Base-by-base conservation (phyloP, 345 rosid species). In the Salix koriyanagi region DNA sequence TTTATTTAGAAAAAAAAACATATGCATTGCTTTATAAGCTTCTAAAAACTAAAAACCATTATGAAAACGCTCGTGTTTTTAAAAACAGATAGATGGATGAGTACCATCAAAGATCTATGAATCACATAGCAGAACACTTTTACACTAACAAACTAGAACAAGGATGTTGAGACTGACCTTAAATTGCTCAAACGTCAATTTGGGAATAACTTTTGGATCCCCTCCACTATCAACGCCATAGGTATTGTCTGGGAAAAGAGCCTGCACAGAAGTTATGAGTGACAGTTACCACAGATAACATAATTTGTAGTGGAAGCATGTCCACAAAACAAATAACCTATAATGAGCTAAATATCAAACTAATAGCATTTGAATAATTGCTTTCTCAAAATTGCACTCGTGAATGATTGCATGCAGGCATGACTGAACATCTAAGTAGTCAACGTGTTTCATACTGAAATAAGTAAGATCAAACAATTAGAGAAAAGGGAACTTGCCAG, bases 171-270 rank as follows among this genome's bases (percentile, higher is more conserved):
- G 69, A 56, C 76, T 66, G 36, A 91, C 98, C 97, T 91, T 84
- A 81, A 95, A 95, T 82, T 95, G 92, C 85, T 89, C 96, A 79
- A 89, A 93, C 69, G 97, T 90, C 86, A 95, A 87, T 77, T 88
- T 84, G 44, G 99, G 96, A 77, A 95, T 95, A 75, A 76, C 93
- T 87, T 83, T 89, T 54, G 99, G 99, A 85, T 95, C 97, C 54
- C 97, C 99, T 76, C 99, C 97, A 79, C 99, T 95, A 81, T 95
- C 99, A 78, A 95, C 99, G 77, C 99, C 97, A 70, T 95, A 95
- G 48, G 97, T 85, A 84, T 95, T 95, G 84, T 89, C 88, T 21
- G 99, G 99, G 84, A 88, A 93, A 62, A 95, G 82, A 80, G 97
- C 97, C 99, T 95, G 86, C 71, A 73, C 50, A 77, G 52, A 83